Evolutionary conservation across 169 alveolate species (phyloP).

Genomic region (Plasmodium sp.): DNA sequence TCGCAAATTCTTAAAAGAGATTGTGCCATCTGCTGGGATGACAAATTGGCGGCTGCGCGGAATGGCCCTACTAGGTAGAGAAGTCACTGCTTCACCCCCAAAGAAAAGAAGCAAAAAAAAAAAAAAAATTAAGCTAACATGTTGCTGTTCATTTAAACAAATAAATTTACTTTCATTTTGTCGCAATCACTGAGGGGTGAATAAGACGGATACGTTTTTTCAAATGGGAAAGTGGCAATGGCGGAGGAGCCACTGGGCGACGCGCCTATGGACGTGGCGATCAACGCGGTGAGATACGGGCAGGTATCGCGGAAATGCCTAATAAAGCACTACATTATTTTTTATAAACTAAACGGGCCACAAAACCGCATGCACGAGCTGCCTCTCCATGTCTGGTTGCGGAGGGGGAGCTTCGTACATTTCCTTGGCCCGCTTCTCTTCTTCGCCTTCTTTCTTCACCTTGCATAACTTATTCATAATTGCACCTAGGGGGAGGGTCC

Average conservation of each 20-base stretch:
- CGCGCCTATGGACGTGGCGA: background rate
- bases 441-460: background rate
- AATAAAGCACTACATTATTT: background rate
- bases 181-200: background rate
- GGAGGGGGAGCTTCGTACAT: background rate
- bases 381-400: background rate
- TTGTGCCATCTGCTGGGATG: background rate
- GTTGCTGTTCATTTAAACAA: background rate
- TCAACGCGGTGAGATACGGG: background rate
- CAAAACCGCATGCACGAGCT: background rate
- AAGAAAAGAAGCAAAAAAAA: background rate
- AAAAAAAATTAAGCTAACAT: background rate
- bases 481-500: background rate
- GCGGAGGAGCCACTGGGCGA: background rate
- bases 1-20: background rate
- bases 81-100: background rate
- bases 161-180: background rate
- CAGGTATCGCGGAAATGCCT: background rate
- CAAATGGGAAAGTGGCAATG: background rate
- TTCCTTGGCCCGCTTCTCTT: background rate
- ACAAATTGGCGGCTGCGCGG: background rate
- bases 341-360: background rate
- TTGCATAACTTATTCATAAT: background rate
- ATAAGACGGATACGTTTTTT: background rate
- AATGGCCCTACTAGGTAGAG: background rate